Percentiles rank a stretch among this genome's conserved stretches.
phyloP scores from a whole-genome alignment of 345 rosid species.

The Raphanus raphanistrum region DNA sequence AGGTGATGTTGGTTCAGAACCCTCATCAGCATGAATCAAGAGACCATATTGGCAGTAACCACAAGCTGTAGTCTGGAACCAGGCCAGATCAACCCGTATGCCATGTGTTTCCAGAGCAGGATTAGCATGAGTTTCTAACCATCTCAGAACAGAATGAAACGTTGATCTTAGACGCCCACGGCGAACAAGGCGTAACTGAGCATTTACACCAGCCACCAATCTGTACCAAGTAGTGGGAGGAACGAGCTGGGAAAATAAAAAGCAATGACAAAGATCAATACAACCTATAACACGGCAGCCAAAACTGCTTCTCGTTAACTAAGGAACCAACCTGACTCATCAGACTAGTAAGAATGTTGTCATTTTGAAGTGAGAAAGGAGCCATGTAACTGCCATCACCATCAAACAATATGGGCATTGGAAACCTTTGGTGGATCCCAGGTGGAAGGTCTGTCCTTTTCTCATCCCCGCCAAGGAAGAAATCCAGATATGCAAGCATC shows the following conservation, averaged over 20 bases:
- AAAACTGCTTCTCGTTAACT: conserved; percentile 14
- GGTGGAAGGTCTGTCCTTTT: conserved; percentile 92
- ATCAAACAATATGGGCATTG: conserved; percentile 82
- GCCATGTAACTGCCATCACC: conserved; percentile 99
- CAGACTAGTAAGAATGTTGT: conserved; percentile 83
- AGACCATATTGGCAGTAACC: conserved; percentile 91
- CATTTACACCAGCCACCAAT: conserved; percentile 94
- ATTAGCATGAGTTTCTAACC: conserved; percentile 95
- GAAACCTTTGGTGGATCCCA: conserved; percentile 70
- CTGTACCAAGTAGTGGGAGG: conserved; percentile 94
- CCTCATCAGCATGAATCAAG: conserved; percentile 64
- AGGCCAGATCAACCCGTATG: conserved; percentile 73
- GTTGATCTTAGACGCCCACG: conserved; percentile 74
- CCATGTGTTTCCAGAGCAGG: conserved; percentile 71
- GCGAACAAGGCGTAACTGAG: conserved; percentile 84
- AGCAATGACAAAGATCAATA: conserved; percentile 23
- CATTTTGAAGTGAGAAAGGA: conserved; percentile 91
- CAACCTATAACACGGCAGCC: conserved; percentile 20
- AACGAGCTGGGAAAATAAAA: conserved; percentile 54
- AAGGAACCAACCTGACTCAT: conserved; percentile 73
- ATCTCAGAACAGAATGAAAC: conserved; percentile 63
- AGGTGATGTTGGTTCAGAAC: conserved; percentile 42
- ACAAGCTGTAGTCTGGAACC: conserved; percentile 81
- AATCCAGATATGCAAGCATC: conserved; percentile 94
- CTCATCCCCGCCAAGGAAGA: conserved; percentile 99